phyloP scores from a whole-genome alignment of 1,284 basidiomycete genomes.

The Cronartium quercuum region DNA sequence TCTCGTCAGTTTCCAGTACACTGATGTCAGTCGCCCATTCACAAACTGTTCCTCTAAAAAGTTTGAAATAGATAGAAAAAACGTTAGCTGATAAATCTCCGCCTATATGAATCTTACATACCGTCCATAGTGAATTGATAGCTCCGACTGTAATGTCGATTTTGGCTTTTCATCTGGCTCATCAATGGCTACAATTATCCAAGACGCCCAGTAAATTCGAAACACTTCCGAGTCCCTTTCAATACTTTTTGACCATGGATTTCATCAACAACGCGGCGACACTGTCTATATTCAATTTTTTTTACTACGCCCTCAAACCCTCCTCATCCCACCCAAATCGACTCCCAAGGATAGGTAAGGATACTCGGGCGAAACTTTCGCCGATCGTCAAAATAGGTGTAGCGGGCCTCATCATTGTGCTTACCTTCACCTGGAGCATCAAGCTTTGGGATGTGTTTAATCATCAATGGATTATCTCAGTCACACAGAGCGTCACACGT shows the following conservation, averaged over 20 bases:
- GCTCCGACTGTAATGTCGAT: neutral
- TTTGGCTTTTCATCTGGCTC: conserved; percentile 5
- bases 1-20: neutral
- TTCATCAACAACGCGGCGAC: neutral
- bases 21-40: neutral
- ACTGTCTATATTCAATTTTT: neutral
- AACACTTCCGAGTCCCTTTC: neutral
- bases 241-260: neutral
- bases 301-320: neutral
- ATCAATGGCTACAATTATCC: neutral
- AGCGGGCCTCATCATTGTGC: neutral
- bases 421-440: neutral
- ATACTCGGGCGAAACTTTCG: neutral
- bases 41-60: neutral
- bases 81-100: neutral
- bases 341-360: neutral
- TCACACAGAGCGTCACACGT: neutral
- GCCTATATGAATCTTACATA: neutral
- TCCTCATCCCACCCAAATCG: neutral
- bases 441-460: neutral
- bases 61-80: neutral
- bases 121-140: neutral
- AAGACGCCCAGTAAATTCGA: neutral
- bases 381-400: neutral
- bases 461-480: neutral